These are phyloP conservation scores for Maudiozyma turicensis DNA, from an alignment of 805 yeast species.

Conservation along the genomic window DNA sequence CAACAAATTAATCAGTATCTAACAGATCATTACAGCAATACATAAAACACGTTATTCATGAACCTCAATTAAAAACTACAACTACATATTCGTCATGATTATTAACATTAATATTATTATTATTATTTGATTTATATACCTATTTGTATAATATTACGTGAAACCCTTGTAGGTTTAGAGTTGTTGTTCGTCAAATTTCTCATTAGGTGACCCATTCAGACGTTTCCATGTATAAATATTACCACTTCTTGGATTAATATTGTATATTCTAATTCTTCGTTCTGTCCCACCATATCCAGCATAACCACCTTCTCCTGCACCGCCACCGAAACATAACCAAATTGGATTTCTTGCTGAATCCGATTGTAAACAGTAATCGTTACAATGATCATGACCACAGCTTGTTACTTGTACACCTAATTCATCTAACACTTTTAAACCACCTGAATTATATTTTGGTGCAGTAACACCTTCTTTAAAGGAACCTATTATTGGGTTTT, in stretches of 20 bases:
- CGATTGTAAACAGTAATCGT: slow-evolving; percentile 75
- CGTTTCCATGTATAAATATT: slow-evolving; percentile 61
- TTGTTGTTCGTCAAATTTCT: slow-evolving; percentile 40
- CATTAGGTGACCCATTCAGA: slow-evolving; percentile 44
- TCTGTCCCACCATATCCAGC: slow-evolving; percentile 85
- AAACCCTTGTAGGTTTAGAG: slow-evolving; percentile 14
- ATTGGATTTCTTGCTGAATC: slow-evolving; percentile 30
- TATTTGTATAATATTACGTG: too few species aligned
- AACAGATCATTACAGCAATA: slow-evolving; percentile 33
- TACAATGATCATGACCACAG: slow-evolving; percentile 94
- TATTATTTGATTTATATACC: neutral
- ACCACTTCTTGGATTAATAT: slow-evolving; percentile 43
- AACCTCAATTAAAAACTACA: neutral
- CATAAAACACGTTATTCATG: slow-evolving; percentile 11
- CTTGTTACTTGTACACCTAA: slow-evolving; percentile 64
- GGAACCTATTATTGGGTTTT: slow-evolving; percentile 44
- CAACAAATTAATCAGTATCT: slow-evolving; percentile 23
- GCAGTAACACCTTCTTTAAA: slow-evolving; percentile 70
- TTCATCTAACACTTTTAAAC: slow-evolving; percentile 46
- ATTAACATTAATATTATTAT: neutral
- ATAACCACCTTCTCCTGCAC: slow-evolving; percentile 90
- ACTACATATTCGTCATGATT: neutral
- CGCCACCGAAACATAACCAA: slow-evolving; percentile 95
- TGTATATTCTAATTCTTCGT: slow-evolving; percentile 69
- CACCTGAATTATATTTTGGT: slow-evolving; percentile 61